Evolutionary conservation across 805 yeast species (phyloP).

Genomic region (Starmerella asiatica): DNA sequence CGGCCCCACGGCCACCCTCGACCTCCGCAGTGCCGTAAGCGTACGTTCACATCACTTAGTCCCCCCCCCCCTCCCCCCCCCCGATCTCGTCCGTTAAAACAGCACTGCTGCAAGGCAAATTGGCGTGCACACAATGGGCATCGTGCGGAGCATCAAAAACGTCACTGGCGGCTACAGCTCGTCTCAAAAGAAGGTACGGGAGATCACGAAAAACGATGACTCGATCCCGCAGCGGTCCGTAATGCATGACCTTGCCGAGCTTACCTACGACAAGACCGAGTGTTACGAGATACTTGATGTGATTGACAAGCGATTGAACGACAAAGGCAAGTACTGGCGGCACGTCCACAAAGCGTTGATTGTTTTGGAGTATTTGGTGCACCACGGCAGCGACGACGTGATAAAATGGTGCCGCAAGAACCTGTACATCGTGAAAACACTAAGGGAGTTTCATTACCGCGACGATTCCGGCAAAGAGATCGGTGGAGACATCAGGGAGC

Average conservation of each 20-base stretch:
- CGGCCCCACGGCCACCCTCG: no score
- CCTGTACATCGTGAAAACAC: slow-evolving; percentile 71
- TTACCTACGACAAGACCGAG: slow-evolving; percentile 58
- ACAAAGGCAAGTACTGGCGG: slow-evolving; percentile 94
- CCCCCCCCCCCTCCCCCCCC: no score
- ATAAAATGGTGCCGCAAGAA: slow-evolving; percentile 88
- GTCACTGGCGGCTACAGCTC: slow-evolving; percentile 79
- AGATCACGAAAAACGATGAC: slow-evolving; percentile 77
- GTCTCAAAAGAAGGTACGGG: slow-evolving; percentile 77
- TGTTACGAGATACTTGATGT: slow-evolving; percentile 86
- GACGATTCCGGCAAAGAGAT: slow-evolving; percentile 74
- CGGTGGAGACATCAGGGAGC: slow-evolving; percentile 75
- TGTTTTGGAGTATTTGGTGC: slow-evolving; percentile 73
- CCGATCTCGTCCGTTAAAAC: no score
- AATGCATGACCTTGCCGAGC: slow-evolving; percentile 70
- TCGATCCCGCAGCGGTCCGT: slow-evolving; percentile 68
- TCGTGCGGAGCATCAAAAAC: slow-evolving; percentile 75
- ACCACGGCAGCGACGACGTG: slow-evolving; percentile 76
- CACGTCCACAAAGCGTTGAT: slow-evolving; percentile 87
- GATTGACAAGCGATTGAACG: slow-evolving; percentile 81
- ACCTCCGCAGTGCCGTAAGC: no score
- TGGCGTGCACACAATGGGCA: slow-evolving; percentile 61
- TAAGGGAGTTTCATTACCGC: slow-evolving; percentile 73
- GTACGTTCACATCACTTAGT: no score
- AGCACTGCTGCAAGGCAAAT: no score